Evolutionary conservation across 2,329 filamentous ascomycete genomes (phyloP), one percentile per base, ranked within the genome.

Genomic region (Teratosphaeria destructans): DNA sequence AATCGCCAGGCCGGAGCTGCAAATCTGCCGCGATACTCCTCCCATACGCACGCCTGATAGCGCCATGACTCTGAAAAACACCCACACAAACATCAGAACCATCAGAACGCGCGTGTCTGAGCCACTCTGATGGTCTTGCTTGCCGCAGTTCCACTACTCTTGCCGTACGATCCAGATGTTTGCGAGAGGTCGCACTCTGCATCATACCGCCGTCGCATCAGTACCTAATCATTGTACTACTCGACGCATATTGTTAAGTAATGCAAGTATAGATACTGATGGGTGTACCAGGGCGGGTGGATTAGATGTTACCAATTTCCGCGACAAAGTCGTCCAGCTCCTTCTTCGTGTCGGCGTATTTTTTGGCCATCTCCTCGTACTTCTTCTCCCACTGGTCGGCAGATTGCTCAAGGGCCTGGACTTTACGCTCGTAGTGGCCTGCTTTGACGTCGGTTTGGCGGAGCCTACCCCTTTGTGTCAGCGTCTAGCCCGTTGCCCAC

Each of bases 391-490:
- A 96, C 77, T 92, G 85, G 78, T 96, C 91, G 71, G 90, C 88
- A 75, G 92, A 85, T 73, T 85, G 82, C 81, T 99, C 94, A 73
- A 96, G 86, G 71, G 94, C 93, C 78, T 96, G 90, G 69, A 97
- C 94, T 83, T 97, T 97, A 79, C 94, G 94, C 82, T 99, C 94
- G 79, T 93, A 97, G 82, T 99, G 93, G 71, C 93, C 94, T 72
- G 93, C 92, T 84, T 97, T 97, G 80, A 97, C 91, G 76, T 99
- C 94, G 79, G 94, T 96, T 81, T 96, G 92, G 76, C 94, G 92
- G 74, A 97, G 90, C 81, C 94, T 49, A 23, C 43, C 43, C 43
- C 43, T 49, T 49, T 99, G 69, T 66, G 61, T 65, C 62, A 64
- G 61, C 60, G 54, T 54, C 39, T 39, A 12, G 26, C 14, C 14